These are phyloP conservation scores for Macrocybe sp. DNA, from an alignment of 1,284 basidiomycete species.

Conservation along the genomic window DNA sequence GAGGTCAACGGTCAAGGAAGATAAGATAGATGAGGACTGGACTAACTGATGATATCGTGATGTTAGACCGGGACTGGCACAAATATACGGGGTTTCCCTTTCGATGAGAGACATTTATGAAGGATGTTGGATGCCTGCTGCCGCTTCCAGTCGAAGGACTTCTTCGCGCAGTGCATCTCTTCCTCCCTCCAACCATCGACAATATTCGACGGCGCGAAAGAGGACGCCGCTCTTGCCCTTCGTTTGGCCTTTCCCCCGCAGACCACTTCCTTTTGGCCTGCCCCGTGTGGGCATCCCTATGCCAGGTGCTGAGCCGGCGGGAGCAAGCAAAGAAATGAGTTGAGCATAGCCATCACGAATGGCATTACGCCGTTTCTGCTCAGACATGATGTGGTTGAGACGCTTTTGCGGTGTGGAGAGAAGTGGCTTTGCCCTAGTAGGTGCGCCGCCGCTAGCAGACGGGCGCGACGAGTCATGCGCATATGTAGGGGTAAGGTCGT, in stretches of 20 bases:
- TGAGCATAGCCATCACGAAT: slow-evolving; percentile 88
- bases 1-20: no score
- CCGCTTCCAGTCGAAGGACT: slow-evolving; percentile 56
- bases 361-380: slow-evolving; percentile 86
- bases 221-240: slow-evolving; percentile 81
- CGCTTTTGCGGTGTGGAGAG: slow-evolving; percentile 85
- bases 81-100: slow-evolving; percentile 14
- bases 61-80: slow-evolving; percentile 1
- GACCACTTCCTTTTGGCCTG: slow-evolving; percentile 74
- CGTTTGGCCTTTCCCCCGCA: slow-evolving; percentile 55
- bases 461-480: slow-evolving; percentile 9
- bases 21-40: no score
- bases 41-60: no score
- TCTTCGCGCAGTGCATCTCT: slow-evolving; percentile 59
- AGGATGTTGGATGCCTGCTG: slow-evolving; percentile 40
- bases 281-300: slow-evolving; percentile 74
- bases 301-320: slow-evolving; percentile 55
- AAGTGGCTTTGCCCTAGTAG: slow-evolving; percentile 46
- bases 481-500: no score
- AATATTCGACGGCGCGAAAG: slow-evolving; percentile 76
- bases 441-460: slow-evolving; percentile 10
- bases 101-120: neutral
- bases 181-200: slow-evolving; percentile 71
- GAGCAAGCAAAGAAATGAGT: slow-evolving; percentile 72
- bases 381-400: slow-evolving; percentile 91